Conservation (phyloP, 805 yeast genomes). For the Torulaspora gathmanii region DNA sequence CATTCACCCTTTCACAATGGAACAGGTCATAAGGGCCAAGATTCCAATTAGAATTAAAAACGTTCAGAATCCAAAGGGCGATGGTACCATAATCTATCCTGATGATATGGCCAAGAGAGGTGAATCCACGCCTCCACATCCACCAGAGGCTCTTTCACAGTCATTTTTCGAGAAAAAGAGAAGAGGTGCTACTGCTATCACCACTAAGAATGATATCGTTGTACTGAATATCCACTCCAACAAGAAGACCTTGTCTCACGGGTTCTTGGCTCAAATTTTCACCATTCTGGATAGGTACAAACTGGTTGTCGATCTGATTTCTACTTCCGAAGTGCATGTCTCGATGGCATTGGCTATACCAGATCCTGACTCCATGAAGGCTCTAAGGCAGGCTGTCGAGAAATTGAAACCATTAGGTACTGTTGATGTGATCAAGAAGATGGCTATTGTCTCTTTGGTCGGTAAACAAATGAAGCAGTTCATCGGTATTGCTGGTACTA, state of each 20-base stretch:
- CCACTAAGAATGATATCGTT: conserved; percentile 87
- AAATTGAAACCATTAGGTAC: conserved; percentile 79
- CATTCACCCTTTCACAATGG: conserved; percentile 98
- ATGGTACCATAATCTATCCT: conserved; percentile 91
- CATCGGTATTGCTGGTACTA: conserved; percentile 94
- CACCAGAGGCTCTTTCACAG: conserved; percentile 65
- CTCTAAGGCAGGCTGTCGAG: conserved; percentile 65
- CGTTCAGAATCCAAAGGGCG: conserved; percentile 89
- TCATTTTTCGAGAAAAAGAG: conserved; percentile 43
- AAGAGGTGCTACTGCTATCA: conserved; percentile 89
- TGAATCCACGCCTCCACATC: conserved; percentile 90
- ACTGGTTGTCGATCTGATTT: conserved; percentile 89
- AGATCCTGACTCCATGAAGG: conserved; percentile 52
- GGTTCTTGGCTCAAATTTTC: conserved; percentile 88
- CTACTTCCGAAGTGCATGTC: conserved; percentile 96
- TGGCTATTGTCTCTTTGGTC: conserved; percentile 90
- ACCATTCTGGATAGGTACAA: conserved; percentile 76
- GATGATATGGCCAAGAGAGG: conserved; percentile 82
- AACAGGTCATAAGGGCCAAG: conserved; percentile 92
- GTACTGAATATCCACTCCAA: conserved; percentile 93
- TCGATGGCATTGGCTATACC: conserved; percentile 93
- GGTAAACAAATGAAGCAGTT: conserved; percentile 97
- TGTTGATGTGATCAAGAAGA: conserved; percentile 79
- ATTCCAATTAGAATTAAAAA: conserved; percentile 96
- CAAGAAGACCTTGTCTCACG: conserved; percentile 87